Evolutionary conservation across 495 filamentous ascomycete genomes (phyloP), one percentile per base, ranked within the genome.

Genomic region (Xanthoparmelia taractica): DNA sequence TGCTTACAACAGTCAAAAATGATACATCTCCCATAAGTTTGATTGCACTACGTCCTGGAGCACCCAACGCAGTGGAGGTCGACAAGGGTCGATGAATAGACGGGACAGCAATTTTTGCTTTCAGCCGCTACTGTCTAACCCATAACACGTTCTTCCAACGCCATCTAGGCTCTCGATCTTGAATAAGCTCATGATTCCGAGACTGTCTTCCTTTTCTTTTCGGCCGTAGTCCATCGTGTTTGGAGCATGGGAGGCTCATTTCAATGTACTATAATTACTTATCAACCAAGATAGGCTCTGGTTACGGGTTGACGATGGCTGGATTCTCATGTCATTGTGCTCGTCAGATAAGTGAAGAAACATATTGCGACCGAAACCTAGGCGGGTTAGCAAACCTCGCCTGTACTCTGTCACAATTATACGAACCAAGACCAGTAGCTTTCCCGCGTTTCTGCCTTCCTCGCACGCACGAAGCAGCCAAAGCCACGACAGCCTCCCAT

Each of bases 341-440:
- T 45, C 48, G 27, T 52, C 25, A 1, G 25, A 27, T 18, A 52
- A 52, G 17, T 31, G 25, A 31, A 52, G 25, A 18, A 52, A 52
- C 4, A 48, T 31, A 31, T 52, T 52, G 25, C 48, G 48, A 12
- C 48, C 48, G 15, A 52, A 0, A 29, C 48, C 48, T 57, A 8
- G 7, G 8, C 10, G 6, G 3, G 3, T 27, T 40, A 47, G 43
- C n/a, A 12, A 47, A 20, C n/a, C 6, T 47, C 41, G 12, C 18
- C 3, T 25, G 10, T 25, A 47, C n/a, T 25, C 25, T n/a, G 12
- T 25, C 8, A 23, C 0, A 1, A 2, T 23, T 4, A 36, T 17
- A 55, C 59, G 17, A 8, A 61, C 59, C 59, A 55, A 61, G 45
- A 15, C 59, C 59, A 34, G 45, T 41, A 36, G 23, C 31, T 23